Evolutionary conservation across 495 filamentous ascomycete genomes (phyloP).

Genomic region (Daldinia loculata): DNA sequence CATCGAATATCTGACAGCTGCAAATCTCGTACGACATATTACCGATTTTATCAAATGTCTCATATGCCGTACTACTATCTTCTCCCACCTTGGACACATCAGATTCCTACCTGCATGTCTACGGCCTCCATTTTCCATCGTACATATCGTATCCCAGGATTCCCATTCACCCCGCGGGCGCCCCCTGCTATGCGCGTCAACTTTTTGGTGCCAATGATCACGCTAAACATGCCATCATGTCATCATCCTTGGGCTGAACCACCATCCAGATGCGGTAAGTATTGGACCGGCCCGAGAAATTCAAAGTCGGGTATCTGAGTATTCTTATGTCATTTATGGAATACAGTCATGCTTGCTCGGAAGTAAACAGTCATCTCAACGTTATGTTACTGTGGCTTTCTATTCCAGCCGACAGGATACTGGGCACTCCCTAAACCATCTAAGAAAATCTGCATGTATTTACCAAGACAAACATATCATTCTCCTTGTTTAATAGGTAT

Average conservation of each 20-base stretch:
- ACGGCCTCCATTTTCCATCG: conserved; percentile 10
- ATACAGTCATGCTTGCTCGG: not conserved
- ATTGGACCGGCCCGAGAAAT: conserved; percentile 6
- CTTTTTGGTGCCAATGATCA: conserved; percentile 21
- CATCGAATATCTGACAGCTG: conserved; percentile 36
- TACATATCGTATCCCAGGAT: not conserved
- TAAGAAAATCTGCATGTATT: too few relatives aligned
- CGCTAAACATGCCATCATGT: conserved; percentile 11
- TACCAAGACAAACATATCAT: too few relatives aligned
- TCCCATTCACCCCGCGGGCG: not conserved
- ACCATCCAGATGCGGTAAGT: not conserved
- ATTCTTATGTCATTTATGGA: not conserved
- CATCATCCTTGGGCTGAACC: not conserved
- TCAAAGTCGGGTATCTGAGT: not conserved
- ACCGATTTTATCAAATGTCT: conserved; percentile 38
- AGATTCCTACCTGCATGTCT: conserved; percentile 19
- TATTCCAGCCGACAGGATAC: not conserved
- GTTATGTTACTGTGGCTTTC: not conserved
- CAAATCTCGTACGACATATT: conserved; percentile 40
- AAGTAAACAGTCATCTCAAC: not conserved
- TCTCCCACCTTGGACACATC: not conserved
- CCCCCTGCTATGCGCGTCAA: conserved; percentile 26
- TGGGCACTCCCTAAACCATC: not conserved
- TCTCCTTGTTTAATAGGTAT: not conserved
- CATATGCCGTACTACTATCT: conserved; percentile 26